These are phyloP conservation scores for Endocladia muricata DNA, from an alignment of 31 red algal genomes.

Conservation along the genomic window DNA sequence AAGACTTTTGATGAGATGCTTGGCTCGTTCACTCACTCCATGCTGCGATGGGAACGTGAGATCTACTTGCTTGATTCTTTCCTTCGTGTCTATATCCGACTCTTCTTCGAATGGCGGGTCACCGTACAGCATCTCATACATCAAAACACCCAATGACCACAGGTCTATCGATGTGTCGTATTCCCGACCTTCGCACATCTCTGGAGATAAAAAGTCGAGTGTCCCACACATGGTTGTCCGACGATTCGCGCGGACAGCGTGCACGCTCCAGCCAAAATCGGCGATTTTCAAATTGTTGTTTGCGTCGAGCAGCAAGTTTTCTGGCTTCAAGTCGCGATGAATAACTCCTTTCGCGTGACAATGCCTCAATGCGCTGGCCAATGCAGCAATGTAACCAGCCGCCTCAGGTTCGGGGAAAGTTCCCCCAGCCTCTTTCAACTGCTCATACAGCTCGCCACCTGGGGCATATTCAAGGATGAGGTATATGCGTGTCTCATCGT, in stretches of 20 bases:
- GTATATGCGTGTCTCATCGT: slow-evolving; percentile 86
- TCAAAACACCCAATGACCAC: slow-evolving; percentile 91
- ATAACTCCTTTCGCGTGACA: slow-evolving; percentile 96
- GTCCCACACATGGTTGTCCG: slow-evolving; percentile 93
- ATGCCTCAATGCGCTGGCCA: slow-evolving; percentile 87
- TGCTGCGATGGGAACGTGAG: slow-evolving; percentile 57
- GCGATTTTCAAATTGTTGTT: slow-evolving; percentile 92
- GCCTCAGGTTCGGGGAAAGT: slow-evolving; percentile 73
- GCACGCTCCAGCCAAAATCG: slow-evolving; percentile 99
- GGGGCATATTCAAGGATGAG: slow-evolving; percentile 97
- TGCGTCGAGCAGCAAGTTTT: slow-evolving; percentile 88
- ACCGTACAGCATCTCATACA: slow-evolving; percentile 96
- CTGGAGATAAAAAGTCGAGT: slow-evolving; percentile 93
- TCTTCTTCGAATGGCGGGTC: slow-evolving; percentile 91
- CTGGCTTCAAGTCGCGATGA: slow-evolving; percentile 97
- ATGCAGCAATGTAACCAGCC: slow-evolving; percentile 69
- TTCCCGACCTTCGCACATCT: slow-evolving; percentile 85
- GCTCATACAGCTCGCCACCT: slow-evolving; percentile 93
- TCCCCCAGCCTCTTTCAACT: slow-evolving; percentile 60
- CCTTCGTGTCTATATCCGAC: slow-evolving; percentile 63
- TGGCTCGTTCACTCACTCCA: slow-evolving; percentile 56
- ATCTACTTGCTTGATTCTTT: slow-evolving; percentile 78
- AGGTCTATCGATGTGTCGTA: slow-evolving; percentile 87
- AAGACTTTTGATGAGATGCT: slow-evolving; percentile 83
- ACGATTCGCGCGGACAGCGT: slow-evolving; percentile 70